phyloP scores from a whole-genome alignment of 2,329 filamentous ascomycete species.

The Fusarium palustre region DNA sequence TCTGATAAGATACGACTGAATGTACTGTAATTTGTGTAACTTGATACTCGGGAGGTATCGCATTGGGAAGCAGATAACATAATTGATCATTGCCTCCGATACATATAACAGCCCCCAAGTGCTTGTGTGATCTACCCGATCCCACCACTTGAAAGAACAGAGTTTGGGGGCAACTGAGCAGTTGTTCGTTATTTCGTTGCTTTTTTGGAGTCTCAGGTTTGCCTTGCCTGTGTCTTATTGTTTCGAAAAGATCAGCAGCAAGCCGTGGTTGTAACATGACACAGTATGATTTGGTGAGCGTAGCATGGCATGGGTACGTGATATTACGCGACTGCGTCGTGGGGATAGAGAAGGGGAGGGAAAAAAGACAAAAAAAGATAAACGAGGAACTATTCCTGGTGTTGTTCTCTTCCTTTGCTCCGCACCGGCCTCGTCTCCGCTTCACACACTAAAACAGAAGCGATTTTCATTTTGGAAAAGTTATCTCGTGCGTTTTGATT shows the following conservation, averaged over 20 bases:
- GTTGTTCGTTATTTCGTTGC: not conserved
- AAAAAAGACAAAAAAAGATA: not conserved
- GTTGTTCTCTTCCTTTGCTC: constrained; percentile 43
- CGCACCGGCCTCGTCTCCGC: constrained; percentile 39
- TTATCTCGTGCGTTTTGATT: constrained; percentile 19
- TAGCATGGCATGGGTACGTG: not conserved
- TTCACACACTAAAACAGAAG: constrained; percentile 30
- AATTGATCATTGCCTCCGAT: constrained; percentile 2
- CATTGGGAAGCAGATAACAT: constrained; percentile 9
- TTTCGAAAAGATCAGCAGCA: not conserved
- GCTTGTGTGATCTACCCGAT: constrained; percentile 7
- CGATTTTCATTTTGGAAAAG: constrained; percentile 31
- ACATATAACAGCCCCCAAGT: constrained; percentile 7
- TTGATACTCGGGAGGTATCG: not conserved
- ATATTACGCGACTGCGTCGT: not conserved
- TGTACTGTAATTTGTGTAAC: not conserved
- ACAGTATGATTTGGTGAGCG: not conserved
- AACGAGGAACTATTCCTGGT: constrained; percentile 10
- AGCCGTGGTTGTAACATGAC: not conserved
- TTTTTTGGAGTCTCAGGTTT: constrained; percentile 8
- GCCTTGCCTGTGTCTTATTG: not conserved
- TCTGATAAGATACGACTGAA: constrained; percentile 6
- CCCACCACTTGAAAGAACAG: not conserved
- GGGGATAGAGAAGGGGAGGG: not conserved
- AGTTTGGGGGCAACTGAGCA: constrained; percentile 11